These are phyloP conservation scores for Earliella scabrosa DNA, from an alignment of 1,284 basidiomycete genomes.

Conservation along the genomic window DNA sequence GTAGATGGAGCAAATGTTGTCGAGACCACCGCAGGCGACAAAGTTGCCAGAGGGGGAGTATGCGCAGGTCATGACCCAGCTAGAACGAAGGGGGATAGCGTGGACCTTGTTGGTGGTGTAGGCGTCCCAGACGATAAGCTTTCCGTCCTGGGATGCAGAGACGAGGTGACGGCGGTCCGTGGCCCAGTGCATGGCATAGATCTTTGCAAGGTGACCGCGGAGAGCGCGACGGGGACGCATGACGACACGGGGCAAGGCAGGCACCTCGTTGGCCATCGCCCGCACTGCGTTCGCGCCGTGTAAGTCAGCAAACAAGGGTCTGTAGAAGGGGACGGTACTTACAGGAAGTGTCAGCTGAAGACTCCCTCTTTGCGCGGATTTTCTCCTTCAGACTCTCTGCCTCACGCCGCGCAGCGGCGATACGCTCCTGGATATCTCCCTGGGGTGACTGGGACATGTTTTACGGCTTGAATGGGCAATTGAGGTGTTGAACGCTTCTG, in stretches of 20 bases:
- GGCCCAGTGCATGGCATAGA: conserved; percentile 99
- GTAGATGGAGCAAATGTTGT: conserved; percentile 99
- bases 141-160: conserved; percentile 98
- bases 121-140: conserved; percentile 99
- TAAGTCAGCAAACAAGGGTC: not conserved
- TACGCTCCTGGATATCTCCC: conserved; percentile 91
- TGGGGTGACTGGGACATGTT: conserved; percentile 78
- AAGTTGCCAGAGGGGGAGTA: conserved; percentile 97
- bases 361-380: conserved; percentile 93
- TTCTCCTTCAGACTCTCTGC: conserved; percentile 97
- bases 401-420: conserved; percentile 95
- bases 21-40: conserved; percentile 97
- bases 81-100: conserved; percentile 95
- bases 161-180: conserved; percentile 96
- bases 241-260: conserved; percentile 92
- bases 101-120: conserved; percentile 99
- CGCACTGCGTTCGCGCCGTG: conserved; percentile 61
- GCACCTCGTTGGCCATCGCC: conserved; percentile 96
- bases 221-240: conserved; percentile 95
- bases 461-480: conserved; percentile 18
- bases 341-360: conserved; percentile 96
- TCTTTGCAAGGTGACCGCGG: conserved; percentile 97
- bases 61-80: conserved; percentile 99
- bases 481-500: conserved; percentile 10
- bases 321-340: conserved; percentile 42